Evolutionary conservation across 768 basidiomycete species (phyloP), one percentile per base, ranked within the genome.

Genomic region (Tricholoma sp.): DNA sequence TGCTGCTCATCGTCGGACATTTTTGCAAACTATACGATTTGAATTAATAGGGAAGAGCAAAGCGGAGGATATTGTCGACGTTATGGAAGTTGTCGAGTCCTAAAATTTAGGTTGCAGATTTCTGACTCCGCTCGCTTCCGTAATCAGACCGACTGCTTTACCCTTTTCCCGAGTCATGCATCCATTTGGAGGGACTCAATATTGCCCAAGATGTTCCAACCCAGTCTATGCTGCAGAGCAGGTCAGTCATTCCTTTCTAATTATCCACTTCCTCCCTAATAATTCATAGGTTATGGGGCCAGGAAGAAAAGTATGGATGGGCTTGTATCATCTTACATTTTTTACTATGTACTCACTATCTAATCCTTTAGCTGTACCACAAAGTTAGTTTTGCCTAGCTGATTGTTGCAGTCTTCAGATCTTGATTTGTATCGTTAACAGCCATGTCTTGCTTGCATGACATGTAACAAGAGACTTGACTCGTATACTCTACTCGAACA

Each of bases 1-100:
- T 94, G 92, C 63, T 77, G 58, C 74, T 92, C 90, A 74, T 96
- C 92, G 79, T 96, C 93, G 70, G 87, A 89, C 89, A 91, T 91
- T 78, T 74, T 81, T 64, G 58, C 53, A 31, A 43, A 50, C 49
- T 55, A 16, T 54, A 49, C 47, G 56, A 52, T 59, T 53, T 55
- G 59, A 55, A 60, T 57, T 63, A 62, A 63, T 61, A 67, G 61
- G 60, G 54, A 62, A 67, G 61, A 64, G 64, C 64, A 61, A n/a
- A 47, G 59, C 62, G 64, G 60, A 39, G 16, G 37, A n/a, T n/a
- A n/a, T 39, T 5, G 37, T n/a, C 14, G 41, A 19, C 14, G n/a
- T 18, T 19, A 7, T 39, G 60, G 37, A 58, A 47, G 45, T 22
- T 49, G 55, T 64, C 59, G 65, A 49, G 31, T 32, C 8, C 27